phyloP scores from a whole-genome alignment of 2,329 filamentous ascomycete species.

The Calonectria naviculata region DNA sequence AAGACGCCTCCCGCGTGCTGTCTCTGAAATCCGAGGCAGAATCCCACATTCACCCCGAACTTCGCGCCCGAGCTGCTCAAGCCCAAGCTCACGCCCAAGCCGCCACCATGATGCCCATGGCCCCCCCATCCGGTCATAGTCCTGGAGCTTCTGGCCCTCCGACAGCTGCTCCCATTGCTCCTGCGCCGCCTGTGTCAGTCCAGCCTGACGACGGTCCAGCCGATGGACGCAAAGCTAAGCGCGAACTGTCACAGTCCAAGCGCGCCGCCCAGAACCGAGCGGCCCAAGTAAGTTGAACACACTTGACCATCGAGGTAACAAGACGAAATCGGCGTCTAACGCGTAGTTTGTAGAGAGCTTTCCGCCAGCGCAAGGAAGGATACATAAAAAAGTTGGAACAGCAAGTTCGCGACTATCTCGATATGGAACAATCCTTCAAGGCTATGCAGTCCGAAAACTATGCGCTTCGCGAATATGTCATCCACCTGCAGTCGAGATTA shows the following conservation, averaged over 20 bases:
- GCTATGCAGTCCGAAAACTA: slow-evolving; percentile 90
- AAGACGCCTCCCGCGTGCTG: slow-evolving; percentile 48
- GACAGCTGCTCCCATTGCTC: slow-evolving; percentile 42
- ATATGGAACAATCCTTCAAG: slow-evolving; percentile 82
- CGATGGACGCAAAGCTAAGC: slow-evolving; percentile 81
- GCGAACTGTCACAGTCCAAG: slow-evolving; percentile 95
- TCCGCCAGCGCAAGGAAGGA: slow-evolving; percentile 96
- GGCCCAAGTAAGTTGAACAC: slow-evolving; percentile 79
- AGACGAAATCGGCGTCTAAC: slow-evolving; percentile 34
- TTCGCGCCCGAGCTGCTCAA: slow-evolving; percentile 49
- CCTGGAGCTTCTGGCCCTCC: slow-evolving; percentile 42
- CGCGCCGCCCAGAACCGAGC: slow-evolving; percentile 96
- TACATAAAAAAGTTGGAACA: slow-evolving; percentile 99
- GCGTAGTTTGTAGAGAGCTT: slow-evolving; percentile 76
- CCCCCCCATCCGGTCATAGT: slow-evolving; percentile 46
- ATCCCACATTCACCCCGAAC: slow-evolving; percentile 61
- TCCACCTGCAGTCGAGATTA: slow-evolving; percentile 87
- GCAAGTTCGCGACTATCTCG: slow-evolving; percentile 84
- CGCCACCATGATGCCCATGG: slow-evolving; percentile 53
- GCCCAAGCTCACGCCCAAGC: slow-evolving; percentile 42
- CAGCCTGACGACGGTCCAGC: slow-evolving; percentile 45
- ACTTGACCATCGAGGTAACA: neutral
- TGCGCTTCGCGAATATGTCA: slow-evolving; percentile 89
- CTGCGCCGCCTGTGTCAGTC: slow-evolving; percentile 43
- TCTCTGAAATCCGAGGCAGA: slow-evolving; percentile 53